These are phyloP conservation scores for Botrytis pseudocinerea DNA, from an alignment of 2,329 filamentous ascomycete genomes.

Conservation along the genomic window DNA sequence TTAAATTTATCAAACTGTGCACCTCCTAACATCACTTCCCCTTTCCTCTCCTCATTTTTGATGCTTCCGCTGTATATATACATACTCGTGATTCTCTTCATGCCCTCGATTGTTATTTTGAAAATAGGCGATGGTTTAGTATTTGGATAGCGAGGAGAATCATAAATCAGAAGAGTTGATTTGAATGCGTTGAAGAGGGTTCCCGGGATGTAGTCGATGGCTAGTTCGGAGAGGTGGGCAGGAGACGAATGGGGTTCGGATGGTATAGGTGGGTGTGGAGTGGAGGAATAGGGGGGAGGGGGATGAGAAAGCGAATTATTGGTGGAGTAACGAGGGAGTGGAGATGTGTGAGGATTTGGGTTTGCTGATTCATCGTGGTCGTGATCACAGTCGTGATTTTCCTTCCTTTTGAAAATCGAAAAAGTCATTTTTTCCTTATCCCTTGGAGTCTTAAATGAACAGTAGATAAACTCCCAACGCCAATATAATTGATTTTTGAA, in stretches of 20 bases:
- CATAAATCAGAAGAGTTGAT: neutral
- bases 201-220: neutral
- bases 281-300: neutral
- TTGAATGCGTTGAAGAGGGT: neutral
- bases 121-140: neutral
- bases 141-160: neutral
- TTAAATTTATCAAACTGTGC: conserved; percentile 1
- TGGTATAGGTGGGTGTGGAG: no score
- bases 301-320: neutral
- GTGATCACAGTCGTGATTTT: neutral
- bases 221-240: neutral
- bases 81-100: neutral
- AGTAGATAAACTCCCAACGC: neutral
- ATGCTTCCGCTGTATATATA: neutral
- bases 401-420: neutral
- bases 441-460: neutral
- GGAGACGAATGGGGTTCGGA: neutral
- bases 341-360: fast-evolving
- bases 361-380: neutral
- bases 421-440: neutral
- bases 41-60: neutral
- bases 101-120: neutral
- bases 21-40: neutral
- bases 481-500: neutral
- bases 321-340: neutral